Conservation (phyloP, 1,284 basidiomycete genomes). For the Trametes sp. region DNA sequence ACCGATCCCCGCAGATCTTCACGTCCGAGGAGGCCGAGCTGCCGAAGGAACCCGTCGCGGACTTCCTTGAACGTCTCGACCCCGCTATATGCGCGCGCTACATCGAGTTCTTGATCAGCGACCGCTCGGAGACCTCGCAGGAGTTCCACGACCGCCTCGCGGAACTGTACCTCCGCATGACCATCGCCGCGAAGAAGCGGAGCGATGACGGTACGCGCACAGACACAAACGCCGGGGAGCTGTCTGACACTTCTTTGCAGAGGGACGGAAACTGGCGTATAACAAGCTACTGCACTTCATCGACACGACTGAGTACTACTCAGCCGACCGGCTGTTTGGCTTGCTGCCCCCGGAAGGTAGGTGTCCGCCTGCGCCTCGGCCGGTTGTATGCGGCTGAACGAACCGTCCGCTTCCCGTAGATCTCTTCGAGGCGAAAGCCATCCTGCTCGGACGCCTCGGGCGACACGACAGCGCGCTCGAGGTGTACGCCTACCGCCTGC, state of each 20-base stretch:
- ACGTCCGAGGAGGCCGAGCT: conserved; percentile 93
- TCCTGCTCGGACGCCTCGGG: conserved; percentile 88
- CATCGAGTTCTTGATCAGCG: conserved; percentile 87
- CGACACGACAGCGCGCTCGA: conserved; percentile 93
- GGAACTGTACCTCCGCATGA: conserved; percentile 82
- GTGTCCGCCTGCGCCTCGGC: conserved; percentile 15
- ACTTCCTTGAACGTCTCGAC: conserved; percentile 80
- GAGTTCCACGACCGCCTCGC: conserved; percentile 89
- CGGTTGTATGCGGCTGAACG: background rate
- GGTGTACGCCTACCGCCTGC: conserved; percentile 88
- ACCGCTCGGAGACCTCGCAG: conserved; percentile 72
- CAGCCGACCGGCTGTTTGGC: conserved; percentile 82
- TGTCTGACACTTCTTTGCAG: conserved; percentile 41
- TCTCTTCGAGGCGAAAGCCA: conserved; percentile 87
- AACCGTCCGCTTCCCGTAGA: conserved; percentile 47
- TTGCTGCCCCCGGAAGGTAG: conserved; percentile 78
- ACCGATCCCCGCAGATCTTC: conserved; percentile 73
- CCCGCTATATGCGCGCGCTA: conserved; percentile 77
- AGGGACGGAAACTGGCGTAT: conserved; percentile 58
- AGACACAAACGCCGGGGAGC: background rate
- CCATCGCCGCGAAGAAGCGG: conserved; percentile 59
- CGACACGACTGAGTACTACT: conserved; percentile 74
- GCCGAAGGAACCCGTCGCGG: conserved; percentile 77
- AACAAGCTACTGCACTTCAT: conserved; percentile 82
- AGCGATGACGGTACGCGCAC: conserved; percentile 59